Conservation (phyloP, 495 filamentous ascomycete genomes). For the Penicillium bovifimosum region DNA sequence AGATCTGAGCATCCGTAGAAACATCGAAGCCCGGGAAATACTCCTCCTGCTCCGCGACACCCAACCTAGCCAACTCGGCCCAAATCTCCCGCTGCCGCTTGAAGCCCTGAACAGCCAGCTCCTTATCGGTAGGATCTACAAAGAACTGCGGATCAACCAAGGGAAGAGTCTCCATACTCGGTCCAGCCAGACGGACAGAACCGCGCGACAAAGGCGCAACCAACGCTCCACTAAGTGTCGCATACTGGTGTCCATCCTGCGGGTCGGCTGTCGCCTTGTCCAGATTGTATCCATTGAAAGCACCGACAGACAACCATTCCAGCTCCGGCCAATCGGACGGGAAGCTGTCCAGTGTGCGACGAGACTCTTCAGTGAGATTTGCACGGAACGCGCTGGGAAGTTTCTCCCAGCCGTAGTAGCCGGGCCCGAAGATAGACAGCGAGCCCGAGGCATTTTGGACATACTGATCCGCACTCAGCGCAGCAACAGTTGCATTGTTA, state of each 20-base stretch:
- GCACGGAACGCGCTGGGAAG: conserved; percentile 26
- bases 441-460: conserved; percentile 13
- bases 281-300: conserved; percentile 23
- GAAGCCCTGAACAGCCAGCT: conserved; percentile 40
- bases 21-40: conserved; percentile 40
- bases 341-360: conserved; percentile 27
- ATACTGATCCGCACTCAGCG: conserved; percentile 10
- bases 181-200: conserved; percentile 41
- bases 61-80: conserved; percentile 15
- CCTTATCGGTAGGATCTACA: conserved; percentile 36
- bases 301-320: conserved; percentile 35
- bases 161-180: conserved; percentile 33
- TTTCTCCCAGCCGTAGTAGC: conserved; percentile 42
- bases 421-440: conserved; percentile 12
- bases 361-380: conserved; percentile 2
- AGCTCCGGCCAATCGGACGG: conserved; percentile 54
- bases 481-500: conserved; percentile 8
- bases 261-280: conserved; percentile 17
- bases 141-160: conserved; percentile 48
- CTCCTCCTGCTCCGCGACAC: conserved; percentile 26
- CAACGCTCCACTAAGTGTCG: conserved; percentile 35
- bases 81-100: conserved; percentile 36
- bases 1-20: conserved; percentile 42
- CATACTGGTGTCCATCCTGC: conserved; percentile 39
- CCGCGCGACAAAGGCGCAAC: conserved; percentile 48